Evolutionary conservation across 129 eudicot species (phyloP).

Genomic region (Tagetes patula): DNA sequence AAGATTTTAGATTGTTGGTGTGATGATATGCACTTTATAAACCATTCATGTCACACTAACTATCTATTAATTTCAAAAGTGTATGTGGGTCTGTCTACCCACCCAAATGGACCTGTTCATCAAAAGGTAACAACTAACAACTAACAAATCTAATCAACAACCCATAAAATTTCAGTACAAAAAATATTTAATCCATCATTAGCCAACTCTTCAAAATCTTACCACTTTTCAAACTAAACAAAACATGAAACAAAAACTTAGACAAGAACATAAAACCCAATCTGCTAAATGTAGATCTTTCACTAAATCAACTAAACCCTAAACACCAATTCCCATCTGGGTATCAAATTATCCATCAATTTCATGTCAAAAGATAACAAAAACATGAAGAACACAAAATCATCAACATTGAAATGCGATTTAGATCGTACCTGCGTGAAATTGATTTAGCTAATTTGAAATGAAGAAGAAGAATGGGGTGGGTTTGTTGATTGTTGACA

Average conservation of each 20-base stretch:
- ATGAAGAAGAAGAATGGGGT: not conserved
- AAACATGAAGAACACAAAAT: slow-evolving; percentile 15
- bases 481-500: slow-evolving; percentile 12
- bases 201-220: not conserved
- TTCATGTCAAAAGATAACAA: not conserved
- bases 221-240: not conserved
- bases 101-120: not conserved
- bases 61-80: not conserved
- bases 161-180: not conserved
- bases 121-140: too few relatives aligned
- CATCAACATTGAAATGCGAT: not conserved
- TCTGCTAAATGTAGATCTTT: not conserved
- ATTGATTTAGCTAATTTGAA: not conserved
- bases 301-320: slow-evolving; percentile 1
- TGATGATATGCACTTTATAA: not conserved
- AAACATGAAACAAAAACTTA: not conserved
- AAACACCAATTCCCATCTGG: not conserved
- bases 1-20: not conserved
- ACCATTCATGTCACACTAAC: not conserved
- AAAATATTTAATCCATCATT: not conserved
- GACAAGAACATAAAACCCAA: not conserved
- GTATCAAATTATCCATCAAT: not conserved
- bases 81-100: not conserved
- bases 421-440: slow-evolving; percentile 25
- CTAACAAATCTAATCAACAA: not conserved